Base-by-base conservation (phyloP, 2,329 filamentous ascomycete genomes). In the Juglanconis oblonga region DNA sequence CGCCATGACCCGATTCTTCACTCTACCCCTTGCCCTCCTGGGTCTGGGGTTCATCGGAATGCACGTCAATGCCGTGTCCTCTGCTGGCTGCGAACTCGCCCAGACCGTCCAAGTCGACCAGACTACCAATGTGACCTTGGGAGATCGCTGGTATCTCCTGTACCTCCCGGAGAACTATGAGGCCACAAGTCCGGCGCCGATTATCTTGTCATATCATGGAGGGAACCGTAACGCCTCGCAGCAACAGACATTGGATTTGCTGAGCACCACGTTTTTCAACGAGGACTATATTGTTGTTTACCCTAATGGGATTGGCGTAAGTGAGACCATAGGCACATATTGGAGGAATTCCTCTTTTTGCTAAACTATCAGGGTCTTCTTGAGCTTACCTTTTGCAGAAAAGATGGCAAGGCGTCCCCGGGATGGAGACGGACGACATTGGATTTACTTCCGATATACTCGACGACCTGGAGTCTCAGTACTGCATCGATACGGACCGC, bases 121-220 rank as follows among this genome's bases (percentile, higher is more conserved):
- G n/a, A 47, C 44, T 6, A 47, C 17, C 14, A 53, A 53, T 53
- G 51, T 53, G 33, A 53, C 51, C 6, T 14, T 53, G 33, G 51
- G 14, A 7, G 33, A 4, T 9, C 51, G 51, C 24, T 24, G 24
- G 24, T 79, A 70, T 67, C 68, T 67, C 58, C 70, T 67, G 66
- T 67, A 74, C 45, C 66, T 77, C 1, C 77, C 77, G 0, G 61
- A 69, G 5, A 67, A 64, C 11, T 80, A 80, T 51, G 62, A 73
- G 35, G n/a, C 66, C 10, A 67, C 67, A 29, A 67, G 65, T 17
- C 63, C 68, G 0, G 72, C 73, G 58, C 75, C 78, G 0, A 64
- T 80, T 1, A 73, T 82, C 11, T 67, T 82, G 11, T 78, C 76
- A 0, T 81, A 78, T 58, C 79, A 82, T 62, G 79, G 77, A 3